phyloP scores from a whole-genome alignment of 2,329 filamentous ascomycete genomes.

The Ceratocystis colombiana region DNA sequence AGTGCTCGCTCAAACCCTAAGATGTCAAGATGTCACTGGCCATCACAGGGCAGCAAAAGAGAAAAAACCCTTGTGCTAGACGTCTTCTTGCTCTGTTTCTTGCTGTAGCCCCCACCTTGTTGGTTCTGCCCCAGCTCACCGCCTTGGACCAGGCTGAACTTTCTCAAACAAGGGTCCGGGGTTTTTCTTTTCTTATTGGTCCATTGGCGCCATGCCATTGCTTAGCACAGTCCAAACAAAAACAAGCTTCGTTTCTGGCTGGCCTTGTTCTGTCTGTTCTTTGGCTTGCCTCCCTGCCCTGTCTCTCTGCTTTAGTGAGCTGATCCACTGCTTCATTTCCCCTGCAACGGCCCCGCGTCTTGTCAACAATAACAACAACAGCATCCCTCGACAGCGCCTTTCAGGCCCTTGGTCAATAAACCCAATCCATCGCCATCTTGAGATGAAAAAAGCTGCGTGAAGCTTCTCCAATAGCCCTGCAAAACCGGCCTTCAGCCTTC shows the following conservation, averaged over 20 bases:
- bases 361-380: slow-evolving; percentile 19
- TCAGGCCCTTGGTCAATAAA: slow-evolving; percentile 4
- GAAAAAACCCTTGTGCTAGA: not conserved
- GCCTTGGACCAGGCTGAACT: no score
- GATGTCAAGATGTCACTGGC: not conserved
- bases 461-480: not conserved
- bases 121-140: no score
- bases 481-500: slow-evolving; percentile 22
- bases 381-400: slow-evolving; percentile 9
- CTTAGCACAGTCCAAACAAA: no score
- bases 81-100: not conserved
- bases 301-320: not conserved
- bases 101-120: not conserved
- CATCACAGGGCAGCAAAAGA: not conserved
- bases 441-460: slow-evolving; percentile 17
- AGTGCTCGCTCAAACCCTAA: not conserved
- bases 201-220: no score
- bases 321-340: slow-evolving; percentile 15
- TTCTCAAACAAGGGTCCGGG: no score
- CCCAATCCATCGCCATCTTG: slow-evolving; percentile 16
- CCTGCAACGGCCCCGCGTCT: slow-evolving; percentile 19
- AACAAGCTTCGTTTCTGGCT: no score
- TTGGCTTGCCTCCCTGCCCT: not conserved
- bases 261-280: not conserved
- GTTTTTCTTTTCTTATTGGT: no score